Base-by-base conservation (phyloP, 768 basidiomycete genomes). In the Calocera cornea region DNA sequence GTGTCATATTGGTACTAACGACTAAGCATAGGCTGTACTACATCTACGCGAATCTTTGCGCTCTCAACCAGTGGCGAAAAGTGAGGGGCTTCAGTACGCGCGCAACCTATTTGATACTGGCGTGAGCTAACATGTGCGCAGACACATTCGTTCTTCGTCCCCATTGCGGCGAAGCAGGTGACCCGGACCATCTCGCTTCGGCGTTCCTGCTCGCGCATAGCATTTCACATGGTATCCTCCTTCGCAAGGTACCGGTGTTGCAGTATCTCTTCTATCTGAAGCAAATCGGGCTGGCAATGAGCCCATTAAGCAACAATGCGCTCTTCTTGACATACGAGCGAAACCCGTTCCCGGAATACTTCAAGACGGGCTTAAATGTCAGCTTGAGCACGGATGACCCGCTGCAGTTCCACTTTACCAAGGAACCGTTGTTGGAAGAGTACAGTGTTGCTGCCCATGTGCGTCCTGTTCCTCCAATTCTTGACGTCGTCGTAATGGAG, bases 231-330 rank as follows among this genome's bases (percentile, higher is more conserved):
- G 97, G 97, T n/a, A 99, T 99, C 76, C 81, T 97, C 22, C 83
- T 99, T 10, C 89, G 97, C 68, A 99, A 99, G 77, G 95, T 99
- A 3, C 97, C 97, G 0, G 95, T 95, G 1, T 78, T 99, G 54
- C 93, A 95, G 74, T 99, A 99, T 75, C 84, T 99, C 16, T 99
- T 94, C 79, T 99, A 98, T 76, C 82, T 99, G 70, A 95, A 92
- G 78, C 97, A 98, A 79, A 97, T 98, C 70, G 95, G 97, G 34
- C 84, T 99, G 19, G 97, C 97, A 1, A 99, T 99, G 97, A 94
- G 92, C 73, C 97, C 97, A 1, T 78, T 99, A 54, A 97, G 93
- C 77, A 99, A 99, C 75, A 99, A 99, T 71, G 94, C 97, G 0
- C 79, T 99, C 40, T 99, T 99, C 80, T 80, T 99, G 74, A 88